phyloP scores from a whole-genome alignment of 495 filamentous ascomycete species.

The Aspergillus mulundensis region DNA sequence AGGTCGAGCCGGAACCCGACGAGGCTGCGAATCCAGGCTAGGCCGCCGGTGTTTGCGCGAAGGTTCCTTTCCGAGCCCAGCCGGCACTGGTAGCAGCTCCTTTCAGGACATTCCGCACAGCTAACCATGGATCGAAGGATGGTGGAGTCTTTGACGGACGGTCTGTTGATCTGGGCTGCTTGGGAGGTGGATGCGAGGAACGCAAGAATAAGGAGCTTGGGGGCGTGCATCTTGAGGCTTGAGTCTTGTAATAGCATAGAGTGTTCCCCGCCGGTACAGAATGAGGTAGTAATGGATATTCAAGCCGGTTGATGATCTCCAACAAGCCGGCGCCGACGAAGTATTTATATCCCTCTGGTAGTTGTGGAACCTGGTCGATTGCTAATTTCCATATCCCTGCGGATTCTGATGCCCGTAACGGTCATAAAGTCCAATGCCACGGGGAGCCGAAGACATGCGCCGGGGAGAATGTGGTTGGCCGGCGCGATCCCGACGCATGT shows the following conservation, averaged over 20 bases:
- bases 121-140: constrained; percentile 11
- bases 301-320: not conserved
- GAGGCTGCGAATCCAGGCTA: constrained; percentile 8
- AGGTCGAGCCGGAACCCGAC: constrained; percentile 16
- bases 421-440: not conserved
- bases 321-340: not conserved
- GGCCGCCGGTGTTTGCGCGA: constrained; percentile 7
- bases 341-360: not conserved
- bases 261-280: too few species aligned
- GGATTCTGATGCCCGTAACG: not conserved
- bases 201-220: not conserved
- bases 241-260: too few species aligned
- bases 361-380: not conserved
- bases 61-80: constrained; percentile 8
- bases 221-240: not conserved
- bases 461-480: constrained; percentile 10
- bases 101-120: constrained; percentile 9
- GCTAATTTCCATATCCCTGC: not conserved
- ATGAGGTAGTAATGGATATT: not conserved
- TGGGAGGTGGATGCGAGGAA: not conserved
- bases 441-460: not conserved
- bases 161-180: not conserved
- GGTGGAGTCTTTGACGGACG: constrained; percentile 16
- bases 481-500: constrained; percentile 1
- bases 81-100: constrained; percentile 13